Evolutionary conservation across 2,329 filamentous ascomycete species (phyloP), one percentile per base, ranked within the genome.

Genomic region (Aphanoascus verrucosus): DNA sequence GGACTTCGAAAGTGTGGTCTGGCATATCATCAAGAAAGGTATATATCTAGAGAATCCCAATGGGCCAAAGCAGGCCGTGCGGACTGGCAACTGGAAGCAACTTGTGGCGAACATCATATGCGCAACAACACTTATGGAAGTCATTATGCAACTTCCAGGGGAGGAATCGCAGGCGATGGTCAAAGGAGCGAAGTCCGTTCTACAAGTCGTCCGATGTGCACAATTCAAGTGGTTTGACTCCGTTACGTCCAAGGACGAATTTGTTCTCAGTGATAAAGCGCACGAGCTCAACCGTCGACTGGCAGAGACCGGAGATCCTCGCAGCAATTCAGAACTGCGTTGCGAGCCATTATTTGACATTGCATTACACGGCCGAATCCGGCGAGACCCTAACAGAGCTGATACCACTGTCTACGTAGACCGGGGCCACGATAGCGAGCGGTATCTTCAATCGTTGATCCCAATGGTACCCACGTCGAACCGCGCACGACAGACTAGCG

Each of bases 21-120:
- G 55, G 55, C 55, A 56, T 17, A 52, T 56, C 12, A 34, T 56
- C 44, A 52, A 43, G 12, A 52, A 54, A 38, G 14, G 23, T 34
- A 15, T 14, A 5, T 54, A 52, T 28, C 23, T 35, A 14, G 55
- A 54, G 37, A n/a, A 35, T 34, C 55, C 42, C n/a, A 5, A 44
- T 11, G 55, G 55, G 1, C 55, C 55, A 8, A 54, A 51, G 37
- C 5, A 40, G 20, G 43, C 31, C 19, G 2, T 56, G n/a, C 52
- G 52, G 15, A 51, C 37, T 7, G 52, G 52, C 5, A 32, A 55
- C 8, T 56, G 52, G 52, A 1, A 6, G 3, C 38, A 37, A 14
- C 52, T 56, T 46, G 41, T 43, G 14, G 14, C n/a, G 15, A 17
- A 12, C 9, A 51, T 44, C 14, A 9, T 8, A 8, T 1, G 23